Conservation (phyloP, 2,329 filamentous ascomycete genomes). For the Pyrenochaeta sp. region DNA sequence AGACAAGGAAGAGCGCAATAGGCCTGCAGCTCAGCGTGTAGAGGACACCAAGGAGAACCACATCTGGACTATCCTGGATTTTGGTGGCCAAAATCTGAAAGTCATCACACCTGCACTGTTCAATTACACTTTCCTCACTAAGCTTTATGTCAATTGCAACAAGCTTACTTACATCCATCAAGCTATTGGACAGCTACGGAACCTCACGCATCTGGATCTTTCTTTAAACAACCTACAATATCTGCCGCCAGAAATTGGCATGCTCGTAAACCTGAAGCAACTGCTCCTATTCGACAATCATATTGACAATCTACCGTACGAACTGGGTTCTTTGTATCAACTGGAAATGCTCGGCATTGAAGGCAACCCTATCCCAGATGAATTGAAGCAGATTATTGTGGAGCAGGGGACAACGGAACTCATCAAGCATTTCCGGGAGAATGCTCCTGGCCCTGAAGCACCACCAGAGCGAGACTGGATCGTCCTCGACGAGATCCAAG, state of each 20-base stretch:
- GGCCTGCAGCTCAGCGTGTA: slow-evolving; percentile 67
- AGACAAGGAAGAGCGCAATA: slow-evolving; percentile 67
- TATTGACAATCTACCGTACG: slow-evolving; percentile 80
- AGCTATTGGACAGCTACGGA: slow-evolving; percentile 81
- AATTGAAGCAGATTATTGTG: slow-evolving; percentile 81
- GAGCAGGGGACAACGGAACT: slow-evolving; percentile 87
- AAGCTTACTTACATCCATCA: slow-evolving; percentile 82
- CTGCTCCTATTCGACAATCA: slow-evolving; percentile 91
- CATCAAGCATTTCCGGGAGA: slow-evolving; percentile 82
- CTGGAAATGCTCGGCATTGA: slow-evolving; percentile 91
- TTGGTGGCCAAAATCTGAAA: slow-evolving; percentile 93
- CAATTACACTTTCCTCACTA: slow-evolving; percentile 84
- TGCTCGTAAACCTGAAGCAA: slow-evolving; percentile 91
- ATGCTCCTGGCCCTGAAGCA: slow-evolving; percentile 79
- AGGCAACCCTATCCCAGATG: slow-evolving; percentile 83
- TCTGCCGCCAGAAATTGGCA: slow-evolving; percentile 90
- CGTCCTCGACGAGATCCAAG: slow-evolving; percentile 68
- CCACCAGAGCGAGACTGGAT: slow-evolving; percentile 81
- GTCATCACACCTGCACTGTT: slow-evolving; percentile 83
- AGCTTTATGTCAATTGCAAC: slow-evolving; percentile 94
- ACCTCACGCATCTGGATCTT: slow-evolving; percentile 82
- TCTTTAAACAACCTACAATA: slow-evolving; percentile 86
- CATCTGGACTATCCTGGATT: slow-evolving; percentile 92
- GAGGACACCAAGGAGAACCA: slow-evolving; percentile 61
- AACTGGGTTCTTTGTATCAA: slow-evolving; percentile 87